Percentiles rank a stretch among this genome's conserved stretches.
phyloP scores from a whole-genome alignment of 352 stramenopile genomes.

The Phytophthora europaea region DNA sequence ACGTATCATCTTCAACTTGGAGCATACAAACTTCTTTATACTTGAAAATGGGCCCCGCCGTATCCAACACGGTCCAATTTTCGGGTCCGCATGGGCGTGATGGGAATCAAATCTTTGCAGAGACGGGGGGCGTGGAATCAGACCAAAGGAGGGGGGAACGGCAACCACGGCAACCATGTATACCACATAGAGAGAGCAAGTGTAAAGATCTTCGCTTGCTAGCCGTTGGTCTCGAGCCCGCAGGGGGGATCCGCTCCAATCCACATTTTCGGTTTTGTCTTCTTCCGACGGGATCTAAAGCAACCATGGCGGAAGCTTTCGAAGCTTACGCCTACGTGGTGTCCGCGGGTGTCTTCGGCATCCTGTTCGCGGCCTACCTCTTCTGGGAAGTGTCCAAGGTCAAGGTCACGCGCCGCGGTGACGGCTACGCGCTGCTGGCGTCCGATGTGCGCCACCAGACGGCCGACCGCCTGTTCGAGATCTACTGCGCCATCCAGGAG shows the following conservation, averaged over 20 bases:
- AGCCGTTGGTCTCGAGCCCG: constrained; percentile 20
- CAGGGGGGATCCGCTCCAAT: background rate
- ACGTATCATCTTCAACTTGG: constrained; percentile 26
- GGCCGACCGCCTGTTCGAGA: constrained; percentile 89
- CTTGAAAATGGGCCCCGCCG: constrained; percentile 8
- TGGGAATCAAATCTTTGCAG: constrained; percentile 36
- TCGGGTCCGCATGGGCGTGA: background rate
- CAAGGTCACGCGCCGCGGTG: constrained; percentile 86
- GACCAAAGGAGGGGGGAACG: constrained; percentile 9
- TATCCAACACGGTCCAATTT: constrained; percentile 25
- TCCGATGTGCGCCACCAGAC: constrained; percentile 84
- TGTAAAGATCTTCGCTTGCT: constrained; percentile 36
- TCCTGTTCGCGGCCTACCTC: constrained; percentile 85
- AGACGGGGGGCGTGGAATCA: constrained; percentile 20
- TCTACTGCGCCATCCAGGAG: constrained; percentile 98
- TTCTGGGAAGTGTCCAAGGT: constrained; percentile 93
- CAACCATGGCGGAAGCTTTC: constrained; percentile 61
- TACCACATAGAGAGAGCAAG: constrained; percentile 46
- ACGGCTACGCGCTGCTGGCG: constrained; percentile 84
- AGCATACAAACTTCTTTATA: constrained; percentile 30
- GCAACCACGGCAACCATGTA: constrained; percentile 42
- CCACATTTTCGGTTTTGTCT: constrained; percentile 76
- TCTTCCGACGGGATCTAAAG: constrained; percentile 11
- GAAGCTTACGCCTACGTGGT: constrained; percentile 81
- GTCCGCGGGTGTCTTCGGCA: constrained; percentile 72